These are phyloP conservation scores for Populus ilicifolia DNA, from an alignment of 345 rosid genomes.

Conservation along the genomic window DNA sequence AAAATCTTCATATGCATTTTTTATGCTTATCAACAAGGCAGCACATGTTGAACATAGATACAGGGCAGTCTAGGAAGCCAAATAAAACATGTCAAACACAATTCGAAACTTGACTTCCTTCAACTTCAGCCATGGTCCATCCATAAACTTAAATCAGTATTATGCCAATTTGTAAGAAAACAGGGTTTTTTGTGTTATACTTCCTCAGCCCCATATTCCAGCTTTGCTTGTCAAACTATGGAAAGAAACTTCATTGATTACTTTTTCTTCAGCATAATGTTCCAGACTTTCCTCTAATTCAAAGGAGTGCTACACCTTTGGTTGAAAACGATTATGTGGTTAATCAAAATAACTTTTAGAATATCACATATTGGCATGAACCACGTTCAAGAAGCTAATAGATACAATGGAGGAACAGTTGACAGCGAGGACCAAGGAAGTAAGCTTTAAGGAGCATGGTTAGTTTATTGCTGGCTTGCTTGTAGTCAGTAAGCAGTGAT, in stretches of 20 bases:
- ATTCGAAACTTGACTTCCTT: background rate
- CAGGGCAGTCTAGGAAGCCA: background rate
- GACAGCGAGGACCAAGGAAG: background rate
- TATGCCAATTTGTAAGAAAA: background rate
- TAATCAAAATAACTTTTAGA: background rate
- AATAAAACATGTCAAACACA: background rate
- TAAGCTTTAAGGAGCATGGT: background rate
- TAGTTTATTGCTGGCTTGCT: background rate
- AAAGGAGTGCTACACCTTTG: background rate
- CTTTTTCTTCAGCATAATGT: no score
- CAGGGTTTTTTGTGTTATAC: background rate
- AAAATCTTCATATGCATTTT: background rate
- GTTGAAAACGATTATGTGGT: background rate
- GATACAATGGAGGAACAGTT: background rate
- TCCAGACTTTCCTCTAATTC: background rate
- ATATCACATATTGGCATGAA: background rate
- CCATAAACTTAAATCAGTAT: background rate
- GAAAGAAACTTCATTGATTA: no score
- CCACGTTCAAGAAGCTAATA: background rate
- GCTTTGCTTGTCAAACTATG: no score
- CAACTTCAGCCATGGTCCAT: background rate
- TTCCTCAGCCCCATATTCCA: no score
- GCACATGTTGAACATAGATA: background rate
- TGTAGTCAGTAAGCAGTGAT: background rate
- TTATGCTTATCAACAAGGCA: background rate